Evolutionary conservation across 2,329 filamentous ascomycete genomes (phyloP).

Genomic region (Fusarium succisae): DNA sequence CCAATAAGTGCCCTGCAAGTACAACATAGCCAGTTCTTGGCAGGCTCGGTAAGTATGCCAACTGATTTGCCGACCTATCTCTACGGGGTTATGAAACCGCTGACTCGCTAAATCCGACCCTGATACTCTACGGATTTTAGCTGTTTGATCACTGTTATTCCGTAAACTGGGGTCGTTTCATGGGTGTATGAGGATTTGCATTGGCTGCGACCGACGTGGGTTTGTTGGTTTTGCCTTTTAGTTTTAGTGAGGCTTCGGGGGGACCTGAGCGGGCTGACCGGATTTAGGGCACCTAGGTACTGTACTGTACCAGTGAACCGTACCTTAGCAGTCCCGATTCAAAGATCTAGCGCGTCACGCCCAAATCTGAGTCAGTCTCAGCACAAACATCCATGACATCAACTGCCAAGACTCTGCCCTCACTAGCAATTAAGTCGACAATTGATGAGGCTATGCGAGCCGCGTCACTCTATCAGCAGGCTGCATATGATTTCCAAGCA

Average conservation of each 20-base stretch:
- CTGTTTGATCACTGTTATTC: slow-evolving; percentile 1
- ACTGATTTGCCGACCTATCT: neutral
- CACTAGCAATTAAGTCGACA: neutral
- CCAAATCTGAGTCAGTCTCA: neutral
- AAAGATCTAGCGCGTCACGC: neutral
- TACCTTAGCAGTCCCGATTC: neutral
- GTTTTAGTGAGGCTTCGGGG: neutral
- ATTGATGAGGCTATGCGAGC: neutral
- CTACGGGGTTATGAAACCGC: slow-evolving; percentile 5
- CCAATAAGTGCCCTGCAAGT: neutral
- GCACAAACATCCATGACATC: neutral
- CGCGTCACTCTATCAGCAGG: neutral
- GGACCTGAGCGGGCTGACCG: neutral
- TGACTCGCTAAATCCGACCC: slow-evolving; percentile 10
- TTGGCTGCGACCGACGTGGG: neutral
- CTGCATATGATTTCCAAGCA: neutral
- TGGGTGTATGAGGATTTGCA: neutral
- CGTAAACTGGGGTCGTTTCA: neutral
- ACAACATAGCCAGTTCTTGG: neutral
- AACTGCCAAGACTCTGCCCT: neutral
- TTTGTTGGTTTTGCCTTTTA: neutral
- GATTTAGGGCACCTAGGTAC: neutral
- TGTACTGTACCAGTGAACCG: neutral
- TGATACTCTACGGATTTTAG: neutral
- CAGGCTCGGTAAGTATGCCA: neutral